These are phyloP conservation scores for Trifolium repens DNA, from an alignment of 306 rosid species.

Conservation along the genomic window DNA sequence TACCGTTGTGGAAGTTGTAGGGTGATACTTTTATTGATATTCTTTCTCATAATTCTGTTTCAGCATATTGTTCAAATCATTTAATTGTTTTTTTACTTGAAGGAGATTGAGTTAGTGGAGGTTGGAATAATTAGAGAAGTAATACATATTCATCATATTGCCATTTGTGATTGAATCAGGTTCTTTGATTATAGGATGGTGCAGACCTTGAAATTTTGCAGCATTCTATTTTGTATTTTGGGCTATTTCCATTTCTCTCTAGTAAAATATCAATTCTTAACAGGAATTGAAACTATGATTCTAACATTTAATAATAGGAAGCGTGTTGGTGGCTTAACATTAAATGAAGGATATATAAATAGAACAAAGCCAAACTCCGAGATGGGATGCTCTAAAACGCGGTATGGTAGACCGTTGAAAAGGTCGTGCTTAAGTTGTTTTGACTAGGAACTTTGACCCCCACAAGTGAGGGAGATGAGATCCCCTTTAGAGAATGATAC, in stretches of 20 bases:
- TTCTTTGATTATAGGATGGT: not conserved
- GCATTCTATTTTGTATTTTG: not conserved
- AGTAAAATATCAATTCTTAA: not conserved
- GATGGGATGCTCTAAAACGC: no score
- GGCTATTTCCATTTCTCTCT: not conserved
- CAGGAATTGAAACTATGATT: no score
- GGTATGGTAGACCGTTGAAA: no score
- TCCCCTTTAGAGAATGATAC: no score
- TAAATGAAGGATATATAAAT: no score
- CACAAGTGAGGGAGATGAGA: no score
- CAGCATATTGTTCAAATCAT: not conserved
- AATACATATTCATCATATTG: not conserved
- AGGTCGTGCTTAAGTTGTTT: no score
- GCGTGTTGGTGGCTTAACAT: no score
- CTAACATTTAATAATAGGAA: no score
- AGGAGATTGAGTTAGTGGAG: not conserved
- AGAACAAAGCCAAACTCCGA: no score
- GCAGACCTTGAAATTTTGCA: not conserved
- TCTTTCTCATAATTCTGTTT: not conserved
- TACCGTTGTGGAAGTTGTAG: not conserved
- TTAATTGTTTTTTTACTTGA: not conserved
- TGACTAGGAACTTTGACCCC: no score
- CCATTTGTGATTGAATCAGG: not conserved
- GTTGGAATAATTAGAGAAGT: not conserved
- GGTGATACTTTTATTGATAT: not conserved